Evolutionary conservation across 176 grass and related monocot genomes (phyloP).

Genomic region (Calamus simplicifolius): DNA sequence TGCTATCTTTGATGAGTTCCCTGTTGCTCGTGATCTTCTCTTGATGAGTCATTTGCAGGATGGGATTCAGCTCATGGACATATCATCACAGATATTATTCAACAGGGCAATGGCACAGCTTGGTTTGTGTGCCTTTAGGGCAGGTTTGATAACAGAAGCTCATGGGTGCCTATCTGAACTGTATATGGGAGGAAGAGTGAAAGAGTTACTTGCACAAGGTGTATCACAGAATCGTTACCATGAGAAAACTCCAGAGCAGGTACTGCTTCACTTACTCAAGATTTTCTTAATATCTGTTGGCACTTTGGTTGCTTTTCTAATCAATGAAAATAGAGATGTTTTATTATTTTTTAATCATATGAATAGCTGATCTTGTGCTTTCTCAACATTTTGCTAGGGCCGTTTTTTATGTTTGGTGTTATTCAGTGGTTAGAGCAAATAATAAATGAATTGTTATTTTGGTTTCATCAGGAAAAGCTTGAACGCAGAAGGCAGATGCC

Average conservation of each 20-base stretch:
- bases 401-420: too few relatives aligned
- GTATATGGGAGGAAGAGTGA: conserved; percentile 75
- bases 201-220: conserved; percentile 91
- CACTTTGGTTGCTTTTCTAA: too few relatives aligned
- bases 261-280: neutral
- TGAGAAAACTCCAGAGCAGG: conserved; percentile 97
- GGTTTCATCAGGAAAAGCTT: conserved; percentile 67
- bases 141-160: conserved; percentile 80
- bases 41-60: conserved; percentile 98
- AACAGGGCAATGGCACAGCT: conserved; percentile 91
- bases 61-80: conserved; percentile 92
- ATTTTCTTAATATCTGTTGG: too few relatives aligned
- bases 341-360: too few relatives aligned
- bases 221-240: conserved; percentile 90
- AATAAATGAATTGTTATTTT: neutral
- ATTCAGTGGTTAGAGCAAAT: too few relatives aligned
- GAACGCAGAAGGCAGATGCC: conserved; percentile 96
- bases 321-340: too few relatives aligned
- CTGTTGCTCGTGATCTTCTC: conserved; percentile 78
- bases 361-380: too few relatives aligned
- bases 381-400: too few relatives aligned
- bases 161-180: conserved; percentile 80
- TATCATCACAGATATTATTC: conserved; percentile 87
- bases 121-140: conserved; percentile 79
- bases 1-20: conserved; percentile 81